Evolutionary conservation across 495 filamentous ascomycete genomes (phyloP), one percentile per base, ranked within the genome.

Genomic region (Aspergillus egyptiacus): DNA sequence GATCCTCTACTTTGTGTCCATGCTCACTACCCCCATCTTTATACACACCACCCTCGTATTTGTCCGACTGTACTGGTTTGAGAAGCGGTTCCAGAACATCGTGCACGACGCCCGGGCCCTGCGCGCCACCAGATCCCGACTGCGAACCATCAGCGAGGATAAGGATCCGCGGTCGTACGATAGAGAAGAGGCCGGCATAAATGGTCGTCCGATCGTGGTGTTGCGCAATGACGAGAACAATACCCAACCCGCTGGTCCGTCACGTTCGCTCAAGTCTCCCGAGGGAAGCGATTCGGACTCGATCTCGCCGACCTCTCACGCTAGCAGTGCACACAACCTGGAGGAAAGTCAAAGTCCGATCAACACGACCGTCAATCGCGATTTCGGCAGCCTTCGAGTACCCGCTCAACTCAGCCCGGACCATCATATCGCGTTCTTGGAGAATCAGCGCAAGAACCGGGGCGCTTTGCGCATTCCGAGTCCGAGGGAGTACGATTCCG

Each of bases 41-140:
- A 91, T 98, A 65, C 81, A 95, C 62, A 76, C 84, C 6, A 83
- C 79, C 24, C 85, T 97, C 23, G 91, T 97, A 0, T 94, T 94
- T 56, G 72, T 97, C 17, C 86, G 93, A 2, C 70, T 97, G 4
- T 95, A 95, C 67, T 97, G 91, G 91, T 98, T 98, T 58, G 91
- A 97, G 68, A 95, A 91, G 61, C 80, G 89, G 2, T 95, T 98
- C 56, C 81, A 89, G 63, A 70, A 85, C 53, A 74, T 96, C 38
- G 90, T 83, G 23, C 75, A 69, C 18, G 77, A 83, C 51, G 75
- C 76, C 5, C 69, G 75, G 9, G 68, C 63, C 34, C 45, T 78
- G 31, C 82, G 82, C 35, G 60, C 69, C 4, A 72, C 80, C 7
- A 76, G 77, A 38, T 75, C 80, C 5, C 72, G 81, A 48, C 71